These are phyloP conservation scores for Actinomortierella wolfii DNA, from an alignment of 371 early-diverging fungal genomes.

Conservation along the genomic window DNA sequence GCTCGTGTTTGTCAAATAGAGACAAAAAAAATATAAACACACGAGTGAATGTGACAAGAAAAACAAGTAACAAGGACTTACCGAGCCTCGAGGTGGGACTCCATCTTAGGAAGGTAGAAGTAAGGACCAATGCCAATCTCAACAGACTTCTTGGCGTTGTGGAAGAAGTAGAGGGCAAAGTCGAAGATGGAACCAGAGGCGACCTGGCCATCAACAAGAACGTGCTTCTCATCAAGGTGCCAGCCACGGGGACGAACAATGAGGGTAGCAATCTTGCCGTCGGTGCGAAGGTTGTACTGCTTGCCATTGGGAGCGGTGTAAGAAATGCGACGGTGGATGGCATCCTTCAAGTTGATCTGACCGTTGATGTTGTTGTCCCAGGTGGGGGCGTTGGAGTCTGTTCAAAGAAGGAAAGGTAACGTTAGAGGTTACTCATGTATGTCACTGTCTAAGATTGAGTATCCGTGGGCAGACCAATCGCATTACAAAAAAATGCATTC, in stretches of 20 bases:
- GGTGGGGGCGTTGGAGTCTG: slow-evolving; percentile 93
- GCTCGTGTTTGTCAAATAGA: no score
- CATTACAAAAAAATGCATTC: no score
- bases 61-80: slow-evolving; percentile 8
- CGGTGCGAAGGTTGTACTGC: slow-evolving; percentile 83
- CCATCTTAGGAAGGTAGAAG: slow-evolving; percentile 98
- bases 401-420: no score
- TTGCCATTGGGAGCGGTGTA: slow-evolving; percentile 90
- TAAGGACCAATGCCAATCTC: slow-evolving; percentile 92
- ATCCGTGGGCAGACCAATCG: no score
- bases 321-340: slow-evolving; percentile 82
- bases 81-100: slow-evolving; percentile 94
- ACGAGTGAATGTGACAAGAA: background rate
- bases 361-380: slow-evolving; percentile 90
- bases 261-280: slow-evolving; percentile 85
- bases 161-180: slow-evolving; percentile 96
- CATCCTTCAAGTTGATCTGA: slow-evolving; percentile 93
- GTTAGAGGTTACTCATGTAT: no score
- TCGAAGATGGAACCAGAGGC: slow-evolving; percentile 93
- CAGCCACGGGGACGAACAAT: slow-evolving; percentile 96
- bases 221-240: slow-evolving; percentile 96
- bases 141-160: slow-evolving; percentile 85
- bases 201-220: slow-evolving; percentile 90
- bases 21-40: slow-evolving; percentile 9
- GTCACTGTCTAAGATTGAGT: no score